Percentiles rank a stretch among this genome's conserved stretches.
These are phyloP conservation scores for Avicennia marina DNA, from an alignment of 257 asterid species.

Conservation along the genomic window DNA sequence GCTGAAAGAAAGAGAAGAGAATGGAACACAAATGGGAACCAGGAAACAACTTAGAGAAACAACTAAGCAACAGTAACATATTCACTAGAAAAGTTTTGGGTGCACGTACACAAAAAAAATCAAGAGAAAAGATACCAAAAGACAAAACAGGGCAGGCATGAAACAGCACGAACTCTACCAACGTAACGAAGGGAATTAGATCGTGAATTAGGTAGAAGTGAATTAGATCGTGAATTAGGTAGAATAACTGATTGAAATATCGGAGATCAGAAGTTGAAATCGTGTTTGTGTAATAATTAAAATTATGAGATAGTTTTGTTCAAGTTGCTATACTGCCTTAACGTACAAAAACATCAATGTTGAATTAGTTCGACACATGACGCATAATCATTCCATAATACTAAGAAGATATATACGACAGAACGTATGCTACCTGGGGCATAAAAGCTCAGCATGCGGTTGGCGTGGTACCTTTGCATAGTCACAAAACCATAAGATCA, in stretches of 20 bases:
- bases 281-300: too few relatives aligned
- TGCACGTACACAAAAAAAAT: neutral
- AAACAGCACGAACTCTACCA: too few relatives aligned
- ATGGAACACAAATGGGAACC: neutral
- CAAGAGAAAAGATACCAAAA: neutral
- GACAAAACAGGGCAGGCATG: neutral
- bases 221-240: too few relatives aligned
- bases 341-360: neutral
- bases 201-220: too few relatives aligned
- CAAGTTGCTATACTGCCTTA: neutral
- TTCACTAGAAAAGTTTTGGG: neutral
- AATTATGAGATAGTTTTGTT: too few relatives aligned
- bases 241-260: too few relatives aligned
- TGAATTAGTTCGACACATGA: neutral
- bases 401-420: too few relatives aligned
- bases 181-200: too few relatives aligned
- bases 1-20: neutral
- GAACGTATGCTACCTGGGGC: slow-evolving; percentile 71
- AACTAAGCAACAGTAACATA: neutral
- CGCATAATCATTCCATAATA: too few relatives aligned
- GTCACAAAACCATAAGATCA: slow-evolving; percentile 21
- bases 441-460: slow-evolving; percentile 92
- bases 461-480: slow-evolving; percentile 79
- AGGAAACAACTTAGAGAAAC: neutral
- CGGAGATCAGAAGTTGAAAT: too few relatives aligned